phyloP scores from a whole-genome alignment of 352 stramenopile genomes.

The Phytophthora sojae region DNA sequence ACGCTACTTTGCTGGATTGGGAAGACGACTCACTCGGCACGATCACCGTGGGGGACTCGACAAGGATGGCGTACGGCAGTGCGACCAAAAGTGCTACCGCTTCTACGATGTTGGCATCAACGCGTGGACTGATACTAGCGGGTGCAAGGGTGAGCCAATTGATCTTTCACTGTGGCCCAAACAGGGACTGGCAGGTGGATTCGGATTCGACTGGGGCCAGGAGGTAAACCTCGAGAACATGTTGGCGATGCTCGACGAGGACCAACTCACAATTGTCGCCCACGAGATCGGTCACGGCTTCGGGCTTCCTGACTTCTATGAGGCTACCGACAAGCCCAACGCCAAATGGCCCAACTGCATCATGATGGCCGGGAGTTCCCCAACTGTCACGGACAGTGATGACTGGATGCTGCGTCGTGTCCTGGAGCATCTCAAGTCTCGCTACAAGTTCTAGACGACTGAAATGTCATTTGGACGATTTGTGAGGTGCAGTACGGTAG shows the following conservation, averaged over 20 bases:
- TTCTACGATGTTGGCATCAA: slow-evolving; percentile 29
- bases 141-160: slow-evolving; percentile 32
- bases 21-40: slow-evolving; percentile 8
- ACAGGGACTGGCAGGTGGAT: slow-evolving; percentile 23
- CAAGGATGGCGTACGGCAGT: slow-evolving; percentile 28
- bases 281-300: slow-evolving; percentile 25
- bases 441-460: too few relatives aligned
- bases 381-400: background rate
- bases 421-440: too few relatives aligned
- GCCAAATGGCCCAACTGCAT: background rate
- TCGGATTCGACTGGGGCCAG: slow-evolving; percentile 10
- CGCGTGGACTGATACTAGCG: slow-evolving; percentile 21
- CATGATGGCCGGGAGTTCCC: background rate
- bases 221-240: slow-evolving; percentile 32
- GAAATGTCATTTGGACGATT: too few relatives aligned
- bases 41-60: slow-evolving; percentile 33
- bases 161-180: slow-evolving; percentile 40
- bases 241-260: slow-evolving; percentile 22
- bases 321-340: background rate
- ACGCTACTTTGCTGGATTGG: slow-evolving; percentile 4
- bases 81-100: slow-evolving; percentile 34
- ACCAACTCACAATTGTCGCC: slow-evolving; percentile 24
- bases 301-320: background rate
- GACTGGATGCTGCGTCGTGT: background rate
- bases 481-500: too few relatives aligned